Percentiles rank a stretch among this genome's conserved stretches.
Evolutionary conservation across 2,329 filamentous ascomycete species (phyloP).

Genomic region (Colletotrichum liaoningense): DNA sequence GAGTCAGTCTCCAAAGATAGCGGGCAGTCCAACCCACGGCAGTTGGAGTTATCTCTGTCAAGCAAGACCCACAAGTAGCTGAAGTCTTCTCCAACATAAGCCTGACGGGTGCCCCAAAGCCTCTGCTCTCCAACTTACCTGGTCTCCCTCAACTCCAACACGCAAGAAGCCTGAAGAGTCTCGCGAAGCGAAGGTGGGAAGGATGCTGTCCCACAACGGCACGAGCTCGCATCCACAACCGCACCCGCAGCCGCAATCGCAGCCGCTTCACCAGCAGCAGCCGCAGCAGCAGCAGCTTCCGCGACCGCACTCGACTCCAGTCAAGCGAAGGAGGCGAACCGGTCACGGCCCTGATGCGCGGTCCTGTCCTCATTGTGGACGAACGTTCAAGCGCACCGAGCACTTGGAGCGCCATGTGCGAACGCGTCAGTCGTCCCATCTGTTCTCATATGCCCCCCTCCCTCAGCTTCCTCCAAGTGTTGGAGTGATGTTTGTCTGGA

Average conservation of each 20-base stretch:
- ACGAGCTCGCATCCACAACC: slow-evolving; percentile 14
- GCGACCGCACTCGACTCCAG: slow-evolving; percentile 33
- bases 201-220: slow-evolving; percentile 31
- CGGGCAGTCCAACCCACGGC: neutral
- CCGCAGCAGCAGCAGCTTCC: slow-evolving; percentile 7
- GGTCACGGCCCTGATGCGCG: slow-evolving; percentile 37
- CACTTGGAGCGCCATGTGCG: slow-evolving; percentile 58
- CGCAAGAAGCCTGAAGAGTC: neutral
- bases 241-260: slow-evolving; percentile 5
- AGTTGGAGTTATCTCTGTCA: slow-evolving; percentile 20
- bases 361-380: slow-evolving; percentile 54
- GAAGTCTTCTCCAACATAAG: slow-evolving; percentile 35
- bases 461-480: slow-evolving; percentile 9
- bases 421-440: slow-evolving; percentile 51
- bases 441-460: neutral
- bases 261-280: slow-evolving; percentile 29
- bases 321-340: slow-evolving; percentile 38
- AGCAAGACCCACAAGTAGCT: slow-evolving; percentile 5
- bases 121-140: slow-evolving; percentile 32
- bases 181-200: neutral
- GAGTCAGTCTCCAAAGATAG: slow-evolving; percentile 34
- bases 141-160: slow-evolving; percentile 23
- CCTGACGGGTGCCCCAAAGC: slow-evolving; percentile 20
- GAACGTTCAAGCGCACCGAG: slow-evolving; percentile 58
- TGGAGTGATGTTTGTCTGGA: neutral